phyloP scores from a whole-genome alignment of 2,329 filamentous ascomycete genomes.

The Colletotrichum aenigma region DNA sequence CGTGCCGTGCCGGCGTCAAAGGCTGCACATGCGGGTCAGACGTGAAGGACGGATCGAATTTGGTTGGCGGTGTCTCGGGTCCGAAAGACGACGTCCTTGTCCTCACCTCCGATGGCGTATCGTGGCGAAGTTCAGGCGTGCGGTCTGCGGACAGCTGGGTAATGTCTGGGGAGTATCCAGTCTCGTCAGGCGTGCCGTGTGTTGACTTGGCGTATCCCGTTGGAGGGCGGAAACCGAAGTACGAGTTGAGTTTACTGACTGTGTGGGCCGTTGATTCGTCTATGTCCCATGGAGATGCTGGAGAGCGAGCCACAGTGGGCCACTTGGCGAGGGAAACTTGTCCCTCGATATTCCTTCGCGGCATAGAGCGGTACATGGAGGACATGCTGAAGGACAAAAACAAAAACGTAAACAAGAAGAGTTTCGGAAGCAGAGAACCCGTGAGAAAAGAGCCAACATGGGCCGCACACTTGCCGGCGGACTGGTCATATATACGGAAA shows the following conservation, averaged over 20 bases:
- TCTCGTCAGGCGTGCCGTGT: neutral
- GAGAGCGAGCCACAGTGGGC: constrained; percentile 4
- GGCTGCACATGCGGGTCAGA: constrained; percentile 10
- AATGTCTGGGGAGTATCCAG: constrained; percentile 1
- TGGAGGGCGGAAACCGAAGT: constrained; percentile 9
- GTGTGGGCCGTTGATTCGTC: constrained; percentile 16
- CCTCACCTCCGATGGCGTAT: constrained; percentile 8
- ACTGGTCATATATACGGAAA: constrained; percentile 10
- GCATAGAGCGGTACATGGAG: constrained; percentile 8
- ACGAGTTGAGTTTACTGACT: constrained; percentile 11
- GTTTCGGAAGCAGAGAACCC: constrained; percentile 2
- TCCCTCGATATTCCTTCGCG: constrained; percentile 8
- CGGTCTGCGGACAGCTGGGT: neutral
- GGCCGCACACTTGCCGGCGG: neutral
- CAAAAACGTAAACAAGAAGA: neutral
- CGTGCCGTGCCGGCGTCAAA: neutral
- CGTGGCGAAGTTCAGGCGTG: constrained; percentile 13
- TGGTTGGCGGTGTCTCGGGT: constrained; percentile 12
- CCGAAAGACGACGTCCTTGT: constrained; percentile 14
- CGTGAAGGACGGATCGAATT: constrained; percentile 1
- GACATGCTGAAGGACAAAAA: constrained; percentile 8
- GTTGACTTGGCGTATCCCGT: neutral
- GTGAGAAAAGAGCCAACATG: constrained; percentile 9
- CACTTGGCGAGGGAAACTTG: constrained; percentile 15
- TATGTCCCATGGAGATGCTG: neutral